Evolutionary conservation across 78 protist genomes (phyloP).

Genomic region (Dictyostelium citrinum): DNA sequence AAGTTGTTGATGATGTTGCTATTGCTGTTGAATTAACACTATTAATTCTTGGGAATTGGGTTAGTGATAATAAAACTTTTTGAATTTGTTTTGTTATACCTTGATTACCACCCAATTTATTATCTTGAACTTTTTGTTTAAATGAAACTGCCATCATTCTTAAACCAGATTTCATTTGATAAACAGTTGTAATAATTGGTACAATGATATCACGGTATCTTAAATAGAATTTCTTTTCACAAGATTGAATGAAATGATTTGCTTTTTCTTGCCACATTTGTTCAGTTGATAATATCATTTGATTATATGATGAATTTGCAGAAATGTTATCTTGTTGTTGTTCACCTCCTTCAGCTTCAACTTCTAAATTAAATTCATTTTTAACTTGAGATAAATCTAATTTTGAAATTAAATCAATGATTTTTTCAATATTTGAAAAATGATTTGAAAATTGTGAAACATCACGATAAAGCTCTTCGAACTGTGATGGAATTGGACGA

Average conservation of each 20-base stretch:
- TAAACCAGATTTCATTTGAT: constrained; percentile 71
- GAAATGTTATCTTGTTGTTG: not conserved
- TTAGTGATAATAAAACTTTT: constrained; percentile 12
- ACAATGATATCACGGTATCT: constrained; percentile 44
- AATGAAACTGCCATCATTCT: constrained; percentile 49
- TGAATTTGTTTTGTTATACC: constrained; percentile 9
- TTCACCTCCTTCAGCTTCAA: not conserved
- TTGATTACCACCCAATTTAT: not conserved
- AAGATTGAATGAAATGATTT: constrained; percentile 29
- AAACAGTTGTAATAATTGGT: constrained; percentile 50
- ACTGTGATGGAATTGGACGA: constrained; percentile 67
- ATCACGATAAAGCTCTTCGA: constrained; percentile 44
- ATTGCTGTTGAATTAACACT: not conserved
- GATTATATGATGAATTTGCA: not conserved
- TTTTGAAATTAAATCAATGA: constrained; percentile 30
- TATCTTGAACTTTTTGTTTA: constrained; percentile 6
- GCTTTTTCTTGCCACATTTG: constrained; percentile 78
- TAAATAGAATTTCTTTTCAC: constrained; percentile 18
- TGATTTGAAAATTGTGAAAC: constrained; percentile 42
- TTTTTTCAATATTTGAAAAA: constrained; percentile 26
- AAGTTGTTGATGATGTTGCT: too few species aligned
- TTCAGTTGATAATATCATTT: constrained; percentile 36
- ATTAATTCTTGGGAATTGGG: constrained; percentile 22
- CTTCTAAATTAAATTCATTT: not conserved
- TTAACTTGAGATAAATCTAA: not conserved